Conservation (phyloP, 192 early-diverging fungal species). For the Umbelopsis isabellina region DNA sequence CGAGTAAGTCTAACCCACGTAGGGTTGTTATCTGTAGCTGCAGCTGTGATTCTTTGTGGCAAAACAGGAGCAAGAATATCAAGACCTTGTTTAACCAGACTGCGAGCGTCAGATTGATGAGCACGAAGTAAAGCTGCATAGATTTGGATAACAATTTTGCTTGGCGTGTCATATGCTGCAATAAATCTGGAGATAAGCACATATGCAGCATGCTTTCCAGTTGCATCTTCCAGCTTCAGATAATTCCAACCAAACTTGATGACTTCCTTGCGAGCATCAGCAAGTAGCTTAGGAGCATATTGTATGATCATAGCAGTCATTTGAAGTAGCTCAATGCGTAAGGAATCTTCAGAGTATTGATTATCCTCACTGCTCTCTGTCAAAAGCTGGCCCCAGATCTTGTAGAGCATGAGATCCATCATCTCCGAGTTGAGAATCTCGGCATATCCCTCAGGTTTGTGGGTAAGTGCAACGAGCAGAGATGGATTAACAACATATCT, state of each 20-base stretch:
- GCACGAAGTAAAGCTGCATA: constrained; percentile 86
- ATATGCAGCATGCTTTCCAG: constrained; percentile 94
- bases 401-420: constrained; percentile 61
- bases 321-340: constrained; percentile 89
- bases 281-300: constrained; percentile 74
- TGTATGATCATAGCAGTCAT: constrained; percentile 88
- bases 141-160: constrained; percentile 85
- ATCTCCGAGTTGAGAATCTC: constrained; percentile 64
- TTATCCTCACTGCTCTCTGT: constrained; percentile 55
- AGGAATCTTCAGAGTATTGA: constrained; percentile 65
- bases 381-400: constrained; percentile 59
- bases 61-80: constrained; percentile 93
- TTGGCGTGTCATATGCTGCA: constrained; percentile 88
- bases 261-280: constrained; percentile 82
- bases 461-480: constrained; percentile 69
- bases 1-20: constrained; percentile 89
- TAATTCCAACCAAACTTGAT: constrained; percentile 96
- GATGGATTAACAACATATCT: constrained; percentile 87
- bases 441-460: constrained; percentile 47
- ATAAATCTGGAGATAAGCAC: constrained; percentile 93
- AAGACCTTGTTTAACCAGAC: constrained; percentile 90
- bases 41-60: constrained; percentile 74
- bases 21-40: constrained; percentile 55
- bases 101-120: constrained; percentile 86
- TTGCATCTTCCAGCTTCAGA: constrained; percentile 85